Base-by-base conservation (phyloP, 2,329 filamentous ascomycete genomes). In the Trichoderma brevicompactum region DNA sequence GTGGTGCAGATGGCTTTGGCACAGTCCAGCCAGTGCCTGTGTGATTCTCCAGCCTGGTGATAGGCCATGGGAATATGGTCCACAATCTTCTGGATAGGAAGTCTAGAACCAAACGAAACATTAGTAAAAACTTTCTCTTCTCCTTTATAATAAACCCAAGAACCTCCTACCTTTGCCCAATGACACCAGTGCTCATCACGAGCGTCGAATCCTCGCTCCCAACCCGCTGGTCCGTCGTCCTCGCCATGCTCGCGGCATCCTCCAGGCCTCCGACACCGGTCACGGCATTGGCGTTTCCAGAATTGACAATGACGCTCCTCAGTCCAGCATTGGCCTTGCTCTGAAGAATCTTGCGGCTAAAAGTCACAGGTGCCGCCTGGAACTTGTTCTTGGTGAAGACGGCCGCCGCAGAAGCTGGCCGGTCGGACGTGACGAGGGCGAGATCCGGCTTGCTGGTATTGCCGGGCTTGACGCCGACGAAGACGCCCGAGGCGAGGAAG, bases 301-400 rank as follows among this genome's bases (percentile, higher is more conserved):
- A 96, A 79, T 99, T 99, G 78, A 97, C 88, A 63, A 99, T 86
- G 32, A 99, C 89, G 61, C 91, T 91, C 67, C 89, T 85, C 64
- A 98, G 85, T 1, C 90, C 92, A 12, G 84, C 77, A 66, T 92
- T 91, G 54, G 83, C 81, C 70, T 87, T 86, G 69, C 82, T 82
- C 75, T 87, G 83, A 41, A 97, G 80, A 67, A 94, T 86, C 65
- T 89, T 83, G 69, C 88, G 85, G 77, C 91, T 94, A 67, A 96
- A 91, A 36, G 92, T 92, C 50, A 99, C 94, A 5, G 95, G 95
- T 10, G 95, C 95, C 17, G 95, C 95, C 79, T 97, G 94, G 80
- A 99, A 99, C 78, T 94, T 94, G 82, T 99, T 99, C 78, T 93
- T 96, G 63, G 95, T 99, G 81, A 98, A 97, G 52, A 98, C 94